Evolutionary conservation across 805 yeast species (phyloP).

Genomic region (Candida mattraensis): DNA sequence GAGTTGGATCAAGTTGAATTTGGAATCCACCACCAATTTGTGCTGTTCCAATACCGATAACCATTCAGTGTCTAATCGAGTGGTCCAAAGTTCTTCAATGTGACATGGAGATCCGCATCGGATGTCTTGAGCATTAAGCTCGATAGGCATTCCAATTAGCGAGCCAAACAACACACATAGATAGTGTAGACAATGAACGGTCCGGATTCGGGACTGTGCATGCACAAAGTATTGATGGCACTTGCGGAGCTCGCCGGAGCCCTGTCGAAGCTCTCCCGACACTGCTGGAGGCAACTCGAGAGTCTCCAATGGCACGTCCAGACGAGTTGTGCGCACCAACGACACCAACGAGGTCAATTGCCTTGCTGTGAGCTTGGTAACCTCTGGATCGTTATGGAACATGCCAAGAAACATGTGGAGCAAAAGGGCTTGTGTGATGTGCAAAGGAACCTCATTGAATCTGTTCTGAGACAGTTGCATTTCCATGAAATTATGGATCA

Average conservation of each 20-base stretch:
- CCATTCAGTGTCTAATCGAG: slow-evolving; percentile 55
- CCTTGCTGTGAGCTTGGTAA: slow-evolving; percentile 47
- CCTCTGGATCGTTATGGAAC: slow-evolving; percentile 55
- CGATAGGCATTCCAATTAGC: slow-evolving; percentile 42
- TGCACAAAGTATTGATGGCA: slow-evolving; percentile 52
- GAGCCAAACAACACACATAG: slow-evolving; percentile 48
- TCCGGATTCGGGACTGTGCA: slow-evolving; percentile 56
- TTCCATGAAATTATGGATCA: slow-evolving; percentile 67
- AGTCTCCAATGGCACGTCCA: slow-evolving; percentile 50
- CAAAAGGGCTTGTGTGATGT: slow-evolving; percentile 56
- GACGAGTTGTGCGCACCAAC: slow-evolving; percentile 50
- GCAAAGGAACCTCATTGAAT: slow-evolving; percentile 53
- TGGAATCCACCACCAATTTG: slow-evolving; percentile 48
- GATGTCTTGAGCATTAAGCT: slow-evolving; percentile 43
- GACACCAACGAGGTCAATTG: slow-evolving; percentile 56
- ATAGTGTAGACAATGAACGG: slow-evolving; percentile 51
- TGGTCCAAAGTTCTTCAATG: slow-evolving; percentile 59
- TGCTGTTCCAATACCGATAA: slow-evolving; percentile 35
- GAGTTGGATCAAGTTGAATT: slow-evolving; percentile 53
- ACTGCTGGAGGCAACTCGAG: slow-evolving; percentile 44
- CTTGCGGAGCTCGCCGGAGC: slow-evolving; percentile 30
- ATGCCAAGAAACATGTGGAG: slow-evolving; percentile 56
- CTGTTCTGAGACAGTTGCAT: slow-evolving; percentile 43
- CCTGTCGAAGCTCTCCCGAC: slow-evolving; percentile 16
- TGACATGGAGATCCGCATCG: slow-evolving; percentile 66